These are phyloP conservation scores for Polygonum aviculare DNA, from an alignment of 148 eudicot species.

Conservation along the genomic window DNA sequence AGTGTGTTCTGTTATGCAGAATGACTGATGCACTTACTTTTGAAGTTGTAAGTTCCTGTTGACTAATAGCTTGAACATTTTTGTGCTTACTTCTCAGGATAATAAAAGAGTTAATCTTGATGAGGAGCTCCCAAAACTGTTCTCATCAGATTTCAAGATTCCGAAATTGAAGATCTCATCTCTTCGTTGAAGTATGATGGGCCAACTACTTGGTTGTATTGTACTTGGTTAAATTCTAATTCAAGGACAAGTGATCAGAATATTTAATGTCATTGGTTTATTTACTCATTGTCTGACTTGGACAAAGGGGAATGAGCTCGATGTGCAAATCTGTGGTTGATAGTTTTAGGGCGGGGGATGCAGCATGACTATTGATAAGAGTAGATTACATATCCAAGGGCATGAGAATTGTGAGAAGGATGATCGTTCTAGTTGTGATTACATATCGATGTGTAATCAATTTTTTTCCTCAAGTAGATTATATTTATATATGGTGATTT, in stretches of 20 bases:
- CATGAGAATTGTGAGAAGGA: too few species aligned
- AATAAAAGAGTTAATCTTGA: slow-evolving; percentile 12
- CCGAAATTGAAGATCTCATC: slow-evolving; percentile 14
- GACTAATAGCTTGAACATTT: not conserved
- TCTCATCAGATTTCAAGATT: slow-evolving; percentile 13
- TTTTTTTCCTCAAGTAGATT: too few species aligned
- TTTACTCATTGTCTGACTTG: not conserved
- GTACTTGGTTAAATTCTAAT: not conserved
- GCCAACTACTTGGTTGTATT: not conserved
- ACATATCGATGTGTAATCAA: too few species aligned
- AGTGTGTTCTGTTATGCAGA: not conserved
- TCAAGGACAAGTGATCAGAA: not conserved
- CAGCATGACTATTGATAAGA: not conserved
- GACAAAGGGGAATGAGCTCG: not conserved
- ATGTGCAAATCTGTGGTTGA: not conserved
- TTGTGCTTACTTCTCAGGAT: not conserved
- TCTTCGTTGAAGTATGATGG: not conserved
- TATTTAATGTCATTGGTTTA: not conserved
- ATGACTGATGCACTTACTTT: not conserved
- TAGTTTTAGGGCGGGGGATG: not conserved
- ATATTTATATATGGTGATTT: too few species aligned
- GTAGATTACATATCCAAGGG: too few species aligned
- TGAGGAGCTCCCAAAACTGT: slow-evolving; percentile 6
- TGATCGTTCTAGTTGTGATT: too few species aligned
- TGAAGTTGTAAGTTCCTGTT: not conserved